A percentile compares a stretch with the other conserved stretches of the same genome.
Conservation (phyloP, 345 rosid genomes). For the Heritiera littoralis region DNA sequence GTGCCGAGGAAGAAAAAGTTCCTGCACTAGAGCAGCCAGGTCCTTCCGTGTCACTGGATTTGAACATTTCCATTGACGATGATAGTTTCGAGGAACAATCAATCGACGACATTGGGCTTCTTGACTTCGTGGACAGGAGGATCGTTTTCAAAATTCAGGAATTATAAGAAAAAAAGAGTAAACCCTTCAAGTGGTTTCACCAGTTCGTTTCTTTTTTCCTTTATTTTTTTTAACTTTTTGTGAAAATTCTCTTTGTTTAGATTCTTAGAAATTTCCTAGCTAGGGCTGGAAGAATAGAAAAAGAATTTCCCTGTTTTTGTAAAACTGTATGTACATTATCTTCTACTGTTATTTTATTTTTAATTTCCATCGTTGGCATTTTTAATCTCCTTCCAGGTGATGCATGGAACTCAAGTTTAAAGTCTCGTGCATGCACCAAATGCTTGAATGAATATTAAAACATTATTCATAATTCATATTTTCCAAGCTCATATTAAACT, state of each 20-base stretch:
- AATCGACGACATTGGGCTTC: constrained; percentile 63
- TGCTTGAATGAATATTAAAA: too few species aligned
- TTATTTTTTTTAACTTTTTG: not conserved
- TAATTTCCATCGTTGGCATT: too few species aligned
- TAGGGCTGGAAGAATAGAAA: constrained; percentile 22
- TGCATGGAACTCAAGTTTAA: too few species aligned
- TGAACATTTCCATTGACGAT: constrained; percentile 66
- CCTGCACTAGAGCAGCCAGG: constrained; percentile 30
- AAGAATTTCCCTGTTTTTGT: not conserved
- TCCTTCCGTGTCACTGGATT: constrained; percentile 57
- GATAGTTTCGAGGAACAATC: constrained; percentile 42
- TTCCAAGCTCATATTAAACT: too few species aligned
- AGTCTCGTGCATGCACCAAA: too few species aligned
- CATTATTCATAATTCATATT: too few species aligned
- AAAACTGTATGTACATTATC: not conserved
- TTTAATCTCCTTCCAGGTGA: too few species aligned
- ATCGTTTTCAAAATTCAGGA: constrained; percentile 53
- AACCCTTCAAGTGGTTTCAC: not conserved
- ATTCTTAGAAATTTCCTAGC: constrained; percentile 13
- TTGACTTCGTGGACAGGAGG: constrained; percentile 67
- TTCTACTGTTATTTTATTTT: too few species aligned
- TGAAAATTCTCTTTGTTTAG: constrained; percentile 30
- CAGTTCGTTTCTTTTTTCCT: not conserved
- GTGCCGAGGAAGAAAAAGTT: constrained; percentile 32
- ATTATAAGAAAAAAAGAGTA: constrained; percentile 4